Evolutionary conservation across 306 rosid species (phyloP).

Genomic region (Fragaria nilgerrensis): DNA sequence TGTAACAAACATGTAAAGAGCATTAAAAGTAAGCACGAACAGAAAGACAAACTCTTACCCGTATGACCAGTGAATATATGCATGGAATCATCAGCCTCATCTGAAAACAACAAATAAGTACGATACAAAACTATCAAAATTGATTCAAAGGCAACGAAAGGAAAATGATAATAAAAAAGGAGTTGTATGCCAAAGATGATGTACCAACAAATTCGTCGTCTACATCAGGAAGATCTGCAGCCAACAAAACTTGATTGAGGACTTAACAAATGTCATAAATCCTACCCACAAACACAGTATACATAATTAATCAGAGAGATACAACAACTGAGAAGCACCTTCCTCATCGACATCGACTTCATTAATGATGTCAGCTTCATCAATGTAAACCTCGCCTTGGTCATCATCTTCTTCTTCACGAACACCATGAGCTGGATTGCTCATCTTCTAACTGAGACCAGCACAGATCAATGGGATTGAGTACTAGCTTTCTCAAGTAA

Average conservation of each 20-base stretch:
- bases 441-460: conserved; percentile 19
- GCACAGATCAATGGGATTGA: neutral
- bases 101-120: conserved; percentile 37
- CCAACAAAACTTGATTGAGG: conserved; percentile 3
- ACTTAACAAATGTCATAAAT: neutral
- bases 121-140: conserved; percentile 6
- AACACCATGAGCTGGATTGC: conserved; percentile 6
- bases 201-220: conserved; percentile 47
- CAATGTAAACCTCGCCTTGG: conserved; percentile 44
- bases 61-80: conserved; percentile 80
- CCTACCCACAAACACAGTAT: neutral
- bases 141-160: neutral
- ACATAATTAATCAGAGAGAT: neutral
- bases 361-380: conserved; percentile 42
- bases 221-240: conserved; percentile 53
- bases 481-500: neutral
- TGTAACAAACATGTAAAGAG: neutral
- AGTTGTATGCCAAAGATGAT: neutral
- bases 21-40: neutral
- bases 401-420: conserved; percentile 47
- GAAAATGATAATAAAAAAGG: neutral
- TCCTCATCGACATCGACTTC: conserved; percentile 43
- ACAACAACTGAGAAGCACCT: conserved; percentile 25
- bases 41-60: conserved; percentile 35
- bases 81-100: conserved; percentile 63